Evolutionary conservation across 2,329 filamentous ascomycete genomes (phyloP).

Genomic region (Keithomyces neogunnii): DNA sequence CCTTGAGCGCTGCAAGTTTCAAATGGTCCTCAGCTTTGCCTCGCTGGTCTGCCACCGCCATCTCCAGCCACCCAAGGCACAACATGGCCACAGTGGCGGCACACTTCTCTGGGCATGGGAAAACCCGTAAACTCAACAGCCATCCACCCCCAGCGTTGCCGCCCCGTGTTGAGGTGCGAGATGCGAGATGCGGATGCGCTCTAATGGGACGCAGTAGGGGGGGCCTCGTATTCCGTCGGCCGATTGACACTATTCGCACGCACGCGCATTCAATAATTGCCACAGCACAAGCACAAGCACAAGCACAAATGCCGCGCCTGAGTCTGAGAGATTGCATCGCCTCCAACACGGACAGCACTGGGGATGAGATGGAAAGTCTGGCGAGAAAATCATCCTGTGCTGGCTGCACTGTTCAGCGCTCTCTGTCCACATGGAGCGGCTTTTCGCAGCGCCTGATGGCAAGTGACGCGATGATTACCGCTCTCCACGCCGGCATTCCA

Average conservation of each 20-base stretch:
- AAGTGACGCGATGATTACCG: not conserved
- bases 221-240: not conserved
- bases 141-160: not conserved
- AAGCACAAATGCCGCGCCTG: too few relatives aligned
- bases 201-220: not conserved
- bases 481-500: not conserved
- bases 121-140: not conserved
- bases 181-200: not conserved
- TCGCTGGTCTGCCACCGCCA: too few relatives aligned
- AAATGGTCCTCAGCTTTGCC: too few relatives aligned
- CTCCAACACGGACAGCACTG: too few relatives aligned
- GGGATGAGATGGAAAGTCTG: too few relatives aligned
- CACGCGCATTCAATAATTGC: not conserved
- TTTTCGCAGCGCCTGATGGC: not conserved
- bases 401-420: not conserved
- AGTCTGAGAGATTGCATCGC: not conserved
- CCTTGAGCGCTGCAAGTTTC: too few relatives aligned
- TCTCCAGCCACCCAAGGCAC: too few relatives aligned
- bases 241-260: not conserved
- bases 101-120: too few relatives aligned
- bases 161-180: not conserved
- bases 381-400: too few relatives aligned
- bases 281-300: not conserved
- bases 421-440: not conserved
- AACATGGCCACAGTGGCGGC: too few relatives aligned